Evolutionary conservation across 192 early-diverging fungal species (phyloP).

Genomic region (Geosiphon pyriformis): DNA sequence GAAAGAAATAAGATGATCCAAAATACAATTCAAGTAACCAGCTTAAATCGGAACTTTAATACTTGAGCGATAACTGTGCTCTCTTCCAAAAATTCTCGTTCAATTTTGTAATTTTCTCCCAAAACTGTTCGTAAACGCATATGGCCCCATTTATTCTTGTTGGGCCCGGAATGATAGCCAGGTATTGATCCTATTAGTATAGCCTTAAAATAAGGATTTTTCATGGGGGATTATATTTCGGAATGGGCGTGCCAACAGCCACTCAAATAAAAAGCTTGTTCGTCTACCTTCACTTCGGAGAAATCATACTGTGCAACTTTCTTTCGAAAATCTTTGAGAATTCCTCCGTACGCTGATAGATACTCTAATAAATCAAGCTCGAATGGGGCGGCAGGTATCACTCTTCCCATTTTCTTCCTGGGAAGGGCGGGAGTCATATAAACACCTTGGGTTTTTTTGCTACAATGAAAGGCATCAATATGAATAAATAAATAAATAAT

Average conservation of each 20-base stretch:
- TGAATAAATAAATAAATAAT: too few relatives aligned
- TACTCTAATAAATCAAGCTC: conserved; percentile 53
- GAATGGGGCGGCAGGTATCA: conserved; percentile 39
- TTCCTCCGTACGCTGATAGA: conserved; percentile 38
- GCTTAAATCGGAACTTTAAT: background rate
- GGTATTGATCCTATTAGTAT: conserved; percentile 56
- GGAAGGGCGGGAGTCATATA: conserved; percentile 44
- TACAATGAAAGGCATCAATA: too few relatives aligned
- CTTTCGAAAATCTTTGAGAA: conserved; percentile 29
- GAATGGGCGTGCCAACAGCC: background rate
- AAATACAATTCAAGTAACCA: conserved; percentile 8
- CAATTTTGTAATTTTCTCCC: conserved; percentile 29
- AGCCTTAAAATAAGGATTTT: conserved; percentile 17
- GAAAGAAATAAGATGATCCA: background rate
- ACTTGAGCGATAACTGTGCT: conserved; percentile 48
- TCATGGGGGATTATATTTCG: background rate
- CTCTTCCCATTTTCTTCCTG: conserved; percentile 28
- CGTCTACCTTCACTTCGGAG: conserved; percentile 32
- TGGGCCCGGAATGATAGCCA: conserved; percentile 42
- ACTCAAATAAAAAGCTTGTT: background rate
- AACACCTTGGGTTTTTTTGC: conserved; percentile 56
- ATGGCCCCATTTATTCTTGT: conserved; percentile 53
- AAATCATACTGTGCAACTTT: conserved; percentile 48
- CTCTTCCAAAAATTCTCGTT: conserved; percentile 14
- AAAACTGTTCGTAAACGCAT: conserved; percentile 37